phyloP scores from a whole-genome alignment of 345 rosid genomes.

The Sisymbrium altissimum region DNA sequence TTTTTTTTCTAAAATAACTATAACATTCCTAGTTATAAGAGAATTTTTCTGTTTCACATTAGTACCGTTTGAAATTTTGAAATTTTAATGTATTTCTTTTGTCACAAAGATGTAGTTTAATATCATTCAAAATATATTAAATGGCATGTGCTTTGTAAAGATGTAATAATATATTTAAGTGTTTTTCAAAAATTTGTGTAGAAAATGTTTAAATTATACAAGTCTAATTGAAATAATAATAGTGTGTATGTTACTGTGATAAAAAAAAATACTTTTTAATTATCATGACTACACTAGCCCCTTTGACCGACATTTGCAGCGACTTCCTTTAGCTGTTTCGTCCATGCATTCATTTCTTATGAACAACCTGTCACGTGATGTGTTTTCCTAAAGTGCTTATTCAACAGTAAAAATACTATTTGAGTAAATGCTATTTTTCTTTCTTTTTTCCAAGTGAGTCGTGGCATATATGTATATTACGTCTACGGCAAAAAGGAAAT shows the following conservation, averaged over 20 bases:
- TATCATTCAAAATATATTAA: background rate
- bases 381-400: constrained; percentile 24
- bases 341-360: constrained; percentile 31
- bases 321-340: constrained; percentile 9
- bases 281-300: background rate
- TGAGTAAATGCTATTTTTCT: constrained; percentile 1
- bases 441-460: background rate
- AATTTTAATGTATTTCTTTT: background rate
- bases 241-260: background rate
- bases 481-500: constrained; percentile 1
- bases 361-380: constrained; percentile 32
- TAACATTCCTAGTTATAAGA: background rate
- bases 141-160: background rate
- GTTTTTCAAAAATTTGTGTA: background rate
- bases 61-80: background rate
- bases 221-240: background rate
- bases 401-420: background rate
- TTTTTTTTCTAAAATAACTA: background rate
- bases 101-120: background rate
- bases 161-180: background rate
- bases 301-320: constrained; percentile 26
- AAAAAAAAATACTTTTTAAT: background rate
- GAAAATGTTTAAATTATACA: background rate
- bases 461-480: background rate
- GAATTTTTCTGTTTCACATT: background rate